phyloP scores from a whole-genome alignment of 805 yeast species.

The Wickerhamia fluorescens region DNA sequence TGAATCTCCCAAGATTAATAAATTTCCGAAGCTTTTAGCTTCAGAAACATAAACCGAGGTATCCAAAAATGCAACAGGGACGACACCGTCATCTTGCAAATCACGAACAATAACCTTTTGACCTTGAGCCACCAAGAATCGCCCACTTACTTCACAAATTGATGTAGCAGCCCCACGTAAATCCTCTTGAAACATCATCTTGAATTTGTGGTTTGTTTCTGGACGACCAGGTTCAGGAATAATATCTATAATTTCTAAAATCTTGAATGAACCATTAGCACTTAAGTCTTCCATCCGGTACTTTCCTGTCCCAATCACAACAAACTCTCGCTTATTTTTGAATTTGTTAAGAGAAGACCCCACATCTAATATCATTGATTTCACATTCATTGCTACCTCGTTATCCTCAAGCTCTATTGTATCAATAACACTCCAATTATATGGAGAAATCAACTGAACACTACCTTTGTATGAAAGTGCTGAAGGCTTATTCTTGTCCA shows the following conservation, averaged over 20 bases:
- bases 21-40: conserved; percentile 74
- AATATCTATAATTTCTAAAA: conserved; percentile 71
- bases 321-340: conserved; percentile 52
- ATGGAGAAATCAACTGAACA: conserved; percentile 62
- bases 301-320: conserved; percentile 74
- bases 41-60: conserved; percentile 75
- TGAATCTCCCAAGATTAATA: conserved; percentile 76
- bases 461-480: conserved; percentile 56
- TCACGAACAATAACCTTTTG: conserved; percentile 76
- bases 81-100: conserved; percentile 79
- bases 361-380: conserved; percentile 45
- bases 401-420: conserved; percentile 57
- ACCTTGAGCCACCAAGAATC: conserved; percentile 80
- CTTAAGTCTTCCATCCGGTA: conserved; percentile 75
- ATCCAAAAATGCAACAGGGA: conserved; percentile 91
- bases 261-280: conserved; percentile 68
- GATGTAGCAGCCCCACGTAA: conserved; percentile 80
- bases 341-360: conserved; percentile 35
- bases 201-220: conserved; percentile 72
- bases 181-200: conserved; percentile 63
- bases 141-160: conserved; percentile 72
- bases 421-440: conserved; percentile 73
- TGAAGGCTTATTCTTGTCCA: conserved; percentile 41
- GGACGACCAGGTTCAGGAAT: conserved; percentile 88
- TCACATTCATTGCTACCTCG: conserved; percentile 55